Evolutionary conservation across 2,329 filamentous ascomycete genomes (phyloP), one percentile per base, ranked within the genome.

Genomic region (Aureobasidium pullulans): DNA sequence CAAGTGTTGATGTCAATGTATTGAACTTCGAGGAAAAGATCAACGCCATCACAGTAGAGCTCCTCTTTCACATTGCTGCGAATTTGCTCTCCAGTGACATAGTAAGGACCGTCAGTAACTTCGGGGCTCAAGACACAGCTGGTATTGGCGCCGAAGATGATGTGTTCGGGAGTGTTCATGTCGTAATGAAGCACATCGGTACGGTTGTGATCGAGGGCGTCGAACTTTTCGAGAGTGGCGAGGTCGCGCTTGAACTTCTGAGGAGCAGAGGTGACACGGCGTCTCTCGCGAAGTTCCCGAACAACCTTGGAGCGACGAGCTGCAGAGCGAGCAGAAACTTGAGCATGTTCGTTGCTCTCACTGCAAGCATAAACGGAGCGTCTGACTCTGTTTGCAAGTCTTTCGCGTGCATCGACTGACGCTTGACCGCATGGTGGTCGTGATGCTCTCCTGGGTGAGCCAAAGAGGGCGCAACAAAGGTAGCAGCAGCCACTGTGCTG

Each of bases 1-100:
- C 76, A 78, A 47, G 73, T 76, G 28, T 72, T 68, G 36, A 74
- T 71, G 56, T 77, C 70, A 42, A 79, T 70, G 62, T 77, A 69
- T 62, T 79, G 75, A 49, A 76, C 68, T 58, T 79, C 76, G 15
- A 79, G 65, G 58, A 72, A 69, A 19, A 78, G 61, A 4, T 70
- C 66, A 4, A 79, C 67, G 48, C 76, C 77, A 0, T 65, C 66
- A 44, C 28, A 43, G 52, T 56, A 56, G 60, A 79, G 70, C 3
- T 68, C 70, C 42, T 80, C 77, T 6, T 67, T 68, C 50, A 79
- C 66, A 54, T 79, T 70, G 56, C 67, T 64, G 50, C 76, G 73
- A 52, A 77, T 68, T 23, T 68, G 67, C 54, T 70, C 69, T 61
- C 75, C 74, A 48, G 68, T 67, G 31, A 78, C 71, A 36, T 72